Conservation (phyloP, 306 rosid genomes). For the Canavalia ensiformis region DNA sequence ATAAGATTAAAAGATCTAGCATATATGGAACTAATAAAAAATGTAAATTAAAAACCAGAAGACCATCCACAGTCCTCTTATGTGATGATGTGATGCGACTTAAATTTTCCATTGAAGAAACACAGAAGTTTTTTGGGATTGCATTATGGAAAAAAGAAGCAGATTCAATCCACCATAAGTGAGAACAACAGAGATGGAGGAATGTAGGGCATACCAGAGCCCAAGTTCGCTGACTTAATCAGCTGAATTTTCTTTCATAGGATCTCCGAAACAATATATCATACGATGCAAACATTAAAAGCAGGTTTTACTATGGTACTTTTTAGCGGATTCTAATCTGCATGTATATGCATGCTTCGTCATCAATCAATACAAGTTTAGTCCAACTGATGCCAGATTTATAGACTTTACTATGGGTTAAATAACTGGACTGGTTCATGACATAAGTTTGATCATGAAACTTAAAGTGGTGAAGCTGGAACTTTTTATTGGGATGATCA, state of each 20-base stretch:
- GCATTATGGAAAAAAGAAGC: not conserved
- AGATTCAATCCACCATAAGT: not conserved
- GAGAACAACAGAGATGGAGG: not conserved
- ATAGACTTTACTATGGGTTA: not conserved
- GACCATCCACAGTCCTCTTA: not conserved
- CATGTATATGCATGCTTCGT: not conserved
- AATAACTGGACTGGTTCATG: not conserved
- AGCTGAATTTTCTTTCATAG: constrained; percentile 19
- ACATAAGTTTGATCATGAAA: too few relatives aligned
- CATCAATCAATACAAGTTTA: not conserved
- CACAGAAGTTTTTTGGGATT: not conserved
- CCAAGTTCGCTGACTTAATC: not conserved
- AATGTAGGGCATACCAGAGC: not conserved
- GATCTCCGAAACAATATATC: not conserved
- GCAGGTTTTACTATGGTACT: too few relatives aligned
- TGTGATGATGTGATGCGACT: not conserved
- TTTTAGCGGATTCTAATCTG: too few relatives aligned
- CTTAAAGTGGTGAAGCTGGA: too few relatives aligned
- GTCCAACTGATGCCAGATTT: constrained; percentile 1
- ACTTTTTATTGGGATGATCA: too few relatives aligned
- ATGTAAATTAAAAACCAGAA: not conserved
- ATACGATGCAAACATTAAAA: constrained; percentile 22
- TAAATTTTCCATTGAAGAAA: not conserved
- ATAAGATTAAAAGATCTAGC: not conserved
- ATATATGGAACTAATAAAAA: not conserved